Base-by-base conservation (phyloP, 768 basidiomycete species). In the Nidularia pulvinata region DNA sequence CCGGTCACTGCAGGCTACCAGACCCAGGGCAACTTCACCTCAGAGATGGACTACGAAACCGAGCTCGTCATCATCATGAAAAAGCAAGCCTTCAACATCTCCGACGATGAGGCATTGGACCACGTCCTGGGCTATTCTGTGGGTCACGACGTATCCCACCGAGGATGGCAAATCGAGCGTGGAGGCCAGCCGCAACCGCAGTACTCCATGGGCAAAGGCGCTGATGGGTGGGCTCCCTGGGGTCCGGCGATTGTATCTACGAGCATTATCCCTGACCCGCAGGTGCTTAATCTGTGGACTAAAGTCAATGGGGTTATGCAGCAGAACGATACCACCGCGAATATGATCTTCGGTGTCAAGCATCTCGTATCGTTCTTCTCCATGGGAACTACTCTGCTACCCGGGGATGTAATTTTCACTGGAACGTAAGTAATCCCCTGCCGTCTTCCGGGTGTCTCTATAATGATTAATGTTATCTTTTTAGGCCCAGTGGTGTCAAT, bases 131-230 rank as follows among this genome's bases (percentile, higher is more conserved):
- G 75, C 2, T 76, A 70, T 49, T 60, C 68, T 37, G 69, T 71
- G 32, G 75, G 75, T 0, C 63, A 76, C 54, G 75, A 76, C 53
- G 75, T 76, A 4, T 74, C 72, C 44, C 75, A 76, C 48, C 63
- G 75, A 19, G 75, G 75, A 10, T 77, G 75, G 75, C 74, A 77
- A 54, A 74, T 77, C 39, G 70, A 71, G 36, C 69, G 75, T 14
- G 75, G 75, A 9, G 75, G 75, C 19, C 47, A 63, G 53, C 75
- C 75, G 5, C 68, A 74, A 51, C 75, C 74, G 10, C 74, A 75
- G 46, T 75, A 62, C 55, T 73, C 72, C 6, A 75, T 77, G 74
- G 74, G 74, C 33, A 76, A 76, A 56, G 73, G 67, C 9, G 69
- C 75, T 33, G 73, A 75, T 51, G 74, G 74, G 3, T 76, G 71